Base-by-base conservation (phyloP, 2,329 filamentous ascomycete species). In the Cordyceps pruinosa region DNA sequence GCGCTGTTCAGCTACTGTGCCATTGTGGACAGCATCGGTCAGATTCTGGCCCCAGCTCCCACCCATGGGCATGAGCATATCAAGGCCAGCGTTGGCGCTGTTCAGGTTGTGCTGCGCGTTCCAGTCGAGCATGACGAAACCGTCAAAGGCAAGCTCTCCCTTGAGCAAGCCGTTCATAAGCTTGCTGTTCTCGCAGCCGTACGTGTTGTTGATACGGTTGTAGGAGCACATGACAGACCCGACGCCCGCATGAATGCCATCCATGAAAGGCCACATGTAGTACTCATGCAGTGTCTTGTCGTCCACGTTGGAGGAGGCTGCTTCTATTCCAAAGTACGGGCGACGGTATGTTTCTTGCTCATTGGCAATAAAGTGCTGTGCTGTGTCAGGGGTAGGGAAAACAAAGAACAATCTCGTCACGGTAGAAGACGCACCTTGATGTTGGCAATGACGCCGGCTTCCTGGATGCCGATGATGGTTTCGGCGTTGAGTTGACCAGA, bases 381-480 rank as follows among this genome's bases (percentile, higher is more conserved):
- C 10, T 21, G 28, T 1, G 1, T 2, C 4, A 19, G 25, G n/a
- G n/a, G n/a, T n/a, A n/a, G n/a, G n/a, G n/a, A n/a, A n/a, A n/a
- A n/a, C 34, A 1, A 8, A 1, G 50, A 48, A 8, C 15, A 6
- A 2, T 15, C 12, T 0, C 5, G 6, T 0, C 10, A 2, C 4
- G 0, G 2, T 7, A 1, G 12, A n/a, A 3, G 2, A 5, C 55
- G 30, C 37, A 75, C 75, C 69, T 81, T 93, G 77, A 77, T 84
- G 73, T 85, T 89, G 57, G 90, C 88, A 68, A 95, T 87, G 37
- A 93, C 84, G 64, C 89, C 89, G 3, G 85, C 84, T 65, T 86
- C 83, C 67, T 94, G 89, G 53, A 90, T 88, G 30, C 88, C 89
- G 61, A 81, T 77, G 63, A 93, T 82, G 1, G 87, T 88, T 65